Conservation (phyloP, 129 eudicot genomes). For the Saussurea involucrata region DNA sequence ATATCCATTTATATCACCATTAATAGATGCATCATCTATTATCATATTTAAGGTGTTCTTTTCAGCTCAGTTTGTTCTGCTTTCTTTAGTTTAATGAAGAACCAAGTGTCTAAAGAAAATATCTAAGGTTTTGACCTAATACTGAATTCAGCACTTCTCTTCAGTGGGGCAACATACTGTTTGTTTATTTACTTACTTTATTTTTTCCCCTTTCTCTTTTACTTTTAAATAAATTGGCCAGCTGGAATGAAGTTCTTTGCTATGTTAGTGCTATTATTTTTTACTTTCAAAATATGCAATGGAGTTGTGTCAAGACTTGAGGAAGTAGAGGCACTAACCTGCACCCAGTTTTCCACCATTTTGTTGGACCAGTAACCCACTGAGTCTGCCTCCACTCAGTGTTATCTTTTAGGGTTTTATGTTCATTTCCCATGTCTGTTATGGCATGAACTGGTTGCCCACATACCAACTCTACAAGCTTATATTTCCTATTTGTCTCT, state of each 20-base stretch:
- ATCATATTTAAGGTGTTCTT: background rate
- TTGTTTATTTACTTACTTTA: background rate
- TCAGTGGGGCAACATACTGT: constrained; percentile 2
- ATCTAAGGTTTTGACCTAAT: constrained; percentile 17
- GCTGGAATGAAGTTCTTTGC: constrained; percentile 9
- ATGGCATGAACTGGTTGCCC: background rate
- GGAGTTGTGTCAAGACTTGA: constrained; percentile 19
- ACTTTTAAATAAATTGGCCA: constrained; percentile 7
- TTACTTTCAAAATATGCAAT: constrained; percentile 27
- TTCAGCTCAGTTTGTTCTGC: background rate
- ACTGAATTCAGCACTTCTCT: constrained; percentile 19
- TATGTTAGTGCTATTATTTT: constrained; percentile 4
- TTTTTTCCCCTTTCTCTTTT: background rate
- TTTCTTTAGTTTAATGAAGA: background rate
- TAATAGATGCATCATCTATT: background rate
- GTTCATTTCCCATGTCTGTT: background rate
- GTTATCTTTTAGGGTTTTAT: background rate
- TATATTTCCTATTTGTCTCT: background rate
- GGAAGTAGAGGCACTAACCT: constrained; percentile 24
- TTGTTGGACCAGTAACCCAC: constrained; percentile 16
- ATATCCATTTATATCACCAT: background rate
- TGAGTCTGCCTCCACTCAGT: constrained; percentile 11
- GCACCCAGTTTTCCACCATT: constrained; percentile 34
- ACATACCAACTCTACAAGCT: background rate
- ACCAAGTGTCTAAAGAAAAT: background rate